Evolutionary conservation across 2,329 filamentous ascomycete species (phyloP), one percentile per base, ranked within the genome.

Genomic region (Penicillium sp.): DNA sequence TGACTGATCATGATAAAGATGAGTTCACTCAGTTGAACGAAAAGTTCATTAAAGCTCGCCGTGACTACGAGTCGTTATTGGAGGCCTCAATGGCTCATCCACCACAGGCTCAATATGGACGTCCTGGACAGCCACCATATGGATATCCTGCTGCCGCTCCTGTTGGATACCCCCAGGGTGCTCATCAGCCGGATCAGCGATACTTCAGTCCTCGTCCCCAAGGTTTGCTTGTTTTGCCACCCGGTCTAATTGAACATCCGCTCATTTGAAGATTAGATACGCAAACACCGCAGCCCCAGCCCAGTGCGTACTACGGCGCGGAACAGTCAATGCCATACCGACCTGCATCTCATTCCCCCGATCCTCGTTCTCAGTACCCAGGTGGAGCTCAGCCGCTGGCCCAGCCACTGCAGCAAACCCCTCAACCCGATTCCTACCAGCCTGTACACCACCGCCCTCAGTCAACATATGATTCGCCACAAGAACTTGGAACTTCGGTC

Each of bases 21-120:
- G 95, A 99, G 76, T 98, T 99, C 73, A 97, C 95, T 2, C 94
- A 98, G 75, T 82, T 99, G 64, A 99, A 99, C 73, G 95, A 99
- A 78, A 98, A 98, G 80, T 99, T 99, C 78, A 98, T 99, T 83
- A 99, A 99, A 79, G 95, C 95, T 49, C 89, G 95, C 66, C 87
- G 94, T 70, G 95, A 99, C 78, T 99, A 99, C 75, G 95, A 99
- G 79, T 89, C 91, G 33, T 84, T 99, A n/a, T 83, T 99, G 22
- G 95, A 99, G 77, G 90, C 92, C 19, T 98, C 94, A 58, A 98
- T 99, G 94, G 88, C 93, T 1, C 94, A 97, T 68, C 90, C 93
- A n/a, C 87, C 91, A 55, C 90, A 91, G 71, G 87, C 89, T 51
- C 87, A 84, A 67, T 95, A 94, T 74, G 89, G 90, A 69, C 87